Evolutionary conservation across 306 rosid species (phyloP), one percentile per base, ranked within the genome.

Genomic region (Delonix regia): DNA sequence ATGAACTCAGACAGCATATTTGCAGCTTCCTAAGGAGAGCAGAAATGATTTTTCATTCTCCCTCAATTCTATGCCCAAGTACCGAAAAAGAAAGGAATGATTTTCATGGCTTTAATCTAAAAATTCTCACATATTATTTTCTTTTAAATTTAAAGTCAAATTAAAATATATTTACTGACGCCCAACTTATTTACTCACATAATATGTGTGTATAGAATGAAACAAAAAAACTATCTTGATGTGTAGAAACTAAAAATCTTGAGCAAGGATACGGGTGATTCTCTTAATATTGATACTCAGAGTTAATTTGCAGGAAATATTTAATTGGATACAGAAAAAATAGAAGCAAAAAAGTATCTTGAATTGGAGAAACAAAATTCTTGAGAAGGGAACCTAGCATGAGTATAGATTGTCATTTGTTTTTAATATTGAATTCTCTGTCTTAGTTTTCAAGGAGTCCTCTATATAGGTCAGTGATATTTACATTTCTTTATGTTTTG

Each of bases 401-500:
- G 38, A 41, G 66, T 63, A 45, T 52, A 36, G 21, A 77, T 3
- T 69, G 63, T 51, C 34, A 8, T 64, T 3, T 63, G 47, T 41
- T 81, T 65, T 33, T 61, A 9, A 78, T 67, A 57, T 51, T n/a
- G 73, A 67, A 73, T 73, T 28, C 53, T 72, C 63, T 5, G 24
- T n/a, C n/a, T 49, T 78, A 64, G 75, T 78, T 78, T 55, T 74
- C 44, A 64, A 27, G 69, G n/a, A 73, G 42, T 64, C 78, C 25
- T 69, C 77, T 56, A 41, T 78, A 19, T 75, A 51, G 67, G 47
- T 64, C 68, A 61, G 28, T 62, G 47, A 66, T 78, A 27, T 81
- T 82, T 76, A 34, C 18, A n/a, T 67, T 74, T 56, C 30, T 63
- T 64, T 45, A 45, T 63, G 59, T 57, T 63, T 4, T 73, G 63